Conservation (phyloP, 495 filamentous ascomycete species). For the Cudoniella acicularis region DNA sequence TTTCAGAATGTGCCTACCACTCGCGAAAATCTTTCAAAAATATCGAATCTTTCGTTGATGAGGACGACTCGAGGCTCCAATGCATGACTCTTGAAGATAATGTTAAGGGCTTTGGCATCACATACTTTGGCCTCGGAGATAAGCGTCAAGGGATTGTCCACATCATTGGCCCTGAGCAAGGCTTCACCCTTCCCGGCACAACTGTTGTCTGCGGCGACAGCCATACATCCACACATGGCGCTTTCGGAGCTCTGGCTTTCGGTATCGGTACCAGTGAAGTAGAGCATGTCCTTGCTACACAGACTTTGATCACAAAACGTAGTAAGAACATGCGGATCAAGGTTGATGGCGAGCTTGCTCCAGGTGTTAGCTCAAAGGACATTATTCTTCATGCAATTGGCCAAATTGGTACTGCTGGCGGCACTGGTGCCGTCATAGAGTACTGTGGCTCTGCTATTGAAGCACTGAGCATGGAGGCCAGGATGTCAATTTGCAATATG, state of each 20-base stretch:
- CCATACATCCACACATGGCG: slow-evolving; percentile 96
- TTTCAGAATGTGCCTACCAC: slow-evolving; percentile 85
- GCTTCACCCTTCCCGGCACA: slow-evolving; percentile 95
- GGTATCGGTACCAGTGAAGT: slow-evolving; percentile 98
- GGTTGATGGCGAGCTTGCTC: slow-evolving; percentile 85
- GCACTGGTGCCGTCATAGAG: slow-evolving; percentile 92
- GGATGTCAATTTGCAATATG: slow-evolving; percentile 99
- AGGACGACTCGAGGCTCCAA: slow-evolving; percentile 89
- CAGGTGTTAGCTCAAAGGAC: slow-evolving; percentile 94
- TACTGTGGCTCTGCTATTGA: slow-evolving; percentile 93
- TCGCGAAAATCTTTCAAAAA: slow-evolving; percentile 86
- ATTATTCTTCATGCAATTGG: slow-evolving; percentile 93
- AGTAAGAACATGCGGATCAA: slow-evolving; percentile 99
- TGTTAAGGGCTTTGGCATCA: slow-evolving; percentile 92
- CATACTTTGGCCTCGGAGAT: slow-evolving; percentile 95
- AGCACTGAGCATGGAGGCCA: slow-evolving; percentile 87
- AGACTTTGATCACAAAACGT: slow-evolving; percentile 87
- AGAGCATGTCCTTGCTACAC: slow-evolving; percentile 95
- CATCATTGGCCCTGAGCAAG: slow-evolving; percentile 98
- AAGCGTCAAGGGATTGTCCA: slow-evolving; percentile 98
- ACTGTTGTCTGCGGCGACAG: slow-evolving; percentile 97
- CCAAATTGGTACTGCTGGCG: slow-evolving; percentile 91
- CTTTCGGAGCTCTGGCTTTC: slow-evolving; percentile 92
- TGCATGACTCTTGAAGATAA: slow-evolving; percentile 95
- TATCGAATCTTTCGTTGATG: slow-evolving; percentile 82